phyloP scores from a whole-genome alignment of 805 yeast species.

The Clavispora phyllophila region DNA sequence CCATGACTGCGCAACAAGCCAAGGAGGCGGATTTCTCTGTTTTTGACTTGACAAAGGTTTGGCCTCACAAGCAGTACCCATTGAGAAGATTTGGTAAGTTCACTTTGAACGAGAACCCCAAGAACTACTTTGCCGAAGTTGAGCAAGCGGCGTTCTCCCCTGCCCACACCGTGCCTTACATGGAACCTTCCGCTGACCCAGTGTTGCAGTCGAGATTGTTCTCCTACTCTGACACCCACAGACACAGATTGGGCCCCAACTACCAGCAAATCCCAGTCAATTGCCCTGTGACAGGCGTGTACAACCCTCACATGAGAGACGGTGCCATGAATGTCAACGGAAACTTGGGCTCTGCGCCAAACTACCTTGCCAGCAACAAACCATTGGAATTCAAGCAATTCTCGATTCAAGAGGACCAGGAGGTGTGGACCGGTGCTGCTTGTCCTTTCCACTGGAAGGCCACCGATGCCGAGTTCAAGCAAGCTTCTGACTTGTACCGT shows the following conservation, averaged over 20 bases:
- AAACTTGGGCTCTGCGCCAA: conserved; percentile 74
- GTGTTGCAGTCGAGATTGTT: conserved; percentile 77
- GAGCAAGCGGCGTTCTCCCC: conserved; percentile 87
- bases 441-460: conserved; percentile 83
- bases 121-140: conserved; percentile 81
- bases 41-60: conserved; percentile 85
- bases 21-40: conserved; percentile 72
- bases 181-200: conserved; percentile 80
- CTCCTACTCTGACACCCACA: conserved; percentile 81
- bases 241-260: conserved; percentile 75
- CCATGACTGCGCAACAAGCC: conserved; percentile 82
- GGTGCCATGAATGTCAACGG: conserved; percentile 62
- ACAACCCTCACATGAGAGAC: conserved; percentile 72
- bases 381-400: conserved; percentile 44
- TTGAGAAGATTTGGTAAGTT: conserved; percentile 80
- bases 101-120: conserved; percentile 75
- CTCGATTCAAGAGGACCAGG: conserved; percentile 61
- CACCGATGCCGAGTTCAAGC: conserved; percentile 69
- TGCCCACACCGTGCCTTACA: conserved; percentile 78
- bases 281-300: conserved; percentile 58
- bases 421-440: conserved; percentile 78
- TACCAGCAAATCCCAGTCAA: conserved; percentile 85
- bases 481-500: conserved; percentile 73
- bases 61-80: conserved; percentile 88
- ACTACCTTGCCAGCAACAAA: conserved; percentile 58